Conservation (phyloP, 202 grass and related monocot species). For the Brachypodium distachyon region DNA sequence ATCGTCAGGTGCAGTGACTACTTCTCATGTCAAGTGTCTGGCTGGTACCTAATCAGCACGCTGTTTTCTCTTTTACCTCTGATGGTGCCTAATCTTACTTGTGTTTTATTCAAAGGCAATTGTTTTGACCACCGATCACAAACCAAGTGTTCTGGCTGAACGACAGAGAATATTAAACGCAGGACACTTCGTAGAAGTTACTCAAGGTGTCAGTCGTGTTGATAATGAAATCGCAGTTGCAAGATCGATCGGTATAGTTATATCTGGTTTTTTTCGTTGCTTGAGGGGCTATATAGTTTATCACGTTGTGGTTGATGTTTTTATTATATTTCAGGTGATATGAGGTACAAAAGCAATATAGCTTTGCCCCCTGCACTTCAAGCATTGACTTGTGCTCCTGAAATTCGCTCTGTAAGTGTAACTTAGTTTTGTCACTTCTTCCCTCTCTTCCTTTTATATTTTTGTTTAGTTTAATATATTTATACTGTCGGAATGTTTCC, state of each 20-base stretch:
- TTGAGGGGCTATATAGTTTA: background rate
- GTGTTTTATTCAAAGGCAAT: constrained; percentile 3
- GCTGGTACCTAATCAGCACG: background rate
- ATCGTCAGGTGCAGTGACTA: constrained; percentile 15
- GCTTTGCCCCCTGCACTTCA: background rate
- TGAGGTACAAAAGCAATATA: constrained; percentile 4
- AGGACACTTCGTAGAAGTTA: background rate
- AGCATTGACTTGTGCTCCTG: constrained; percentile 29
- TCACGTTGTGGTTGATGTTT: background rate
- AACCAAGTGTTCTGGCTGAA: constrained; percentile 15
- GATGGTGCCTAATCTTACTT: constrained; percentile 7
- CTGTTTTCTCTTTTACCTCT: background rate
- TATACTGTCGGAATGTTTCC: too few species aligned
- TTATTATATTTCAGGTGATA: constrained; percentile 32
- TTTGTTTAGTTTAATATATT: too few species aligned
- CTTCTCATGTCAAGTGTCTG: background rate
- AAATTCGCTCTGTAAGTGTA: constrained; percentile 4
- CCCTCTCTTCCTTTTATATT: too few species aligned
- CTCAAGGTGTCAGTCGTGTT: constrained; percentile 12
- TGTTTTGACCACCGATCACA: constrained; percentile 25
- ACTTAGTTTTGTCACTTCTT: too few species aligned
- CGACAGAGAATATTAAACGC: constrained; percentile 22
- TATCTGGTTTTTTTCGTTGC: background rate
- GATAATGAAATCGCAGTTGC: constrained; percentile 22
- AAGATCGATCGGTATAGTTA: constrained; percentile 29